Base-by-base conservation (phyloP, 805 yeast genomes). In the Jamesozyma gamospora region DNA sequence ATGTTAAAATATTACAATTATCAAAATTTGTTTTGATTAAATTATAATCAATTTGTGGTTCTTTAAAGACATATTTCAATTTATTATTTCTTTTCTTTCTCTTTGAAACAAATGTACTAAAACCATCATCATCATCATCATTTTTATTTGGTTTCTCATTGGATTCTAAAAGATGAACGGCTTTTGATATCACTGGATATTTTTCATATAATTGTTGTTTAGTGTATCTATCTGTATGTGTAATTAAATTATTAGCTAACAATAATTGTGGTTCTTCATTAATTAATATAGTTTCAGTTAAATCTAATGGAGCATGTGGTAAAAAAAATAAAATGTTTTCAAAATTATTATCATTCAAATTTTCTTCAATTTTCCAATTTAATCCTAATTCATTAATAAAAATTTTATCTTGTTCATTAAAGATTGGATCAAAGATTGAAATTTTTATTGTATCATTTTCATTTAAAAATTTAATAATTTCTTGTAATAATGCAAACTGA, bases 251-350 rank as follows among this genome's bases (percentile, higher is more conserved):
- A 49, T 78, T 78, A 5, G 76, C 77, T 15, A 78, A 54, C 33
- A 72, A 45, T 28, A 58, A 50, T n/a, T 32, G 39, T 2, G 80
- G 75, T 27, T 52, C 21, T 17, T 61, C 55, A 0, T 33, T 28
- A 2, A 32, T 32, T 11, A 75, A 37, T 1, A 76, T 45, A 1
- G 19, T n/a, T 31, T 74, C 69, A 1, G 79, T 72, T 14, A 77
- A 50, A 14, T 56, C 64, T 30, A 79, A 57, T 1, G 86, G 84
- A 0, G 88, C 90, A 61, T 83, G 94, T 0, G 94, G 94, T 35
- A 83, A 65, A 51, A 74, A 82, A 54, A 64, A 80, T 2, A 83
- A 57, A 0, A 68, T 62, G 1, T 45, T 32, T 9, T 39, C 35
- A 13, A 40, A 35, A 17, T 52, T 44, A 4, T 46, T 49, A 42